phyloP scores from a whole-genome alignment of 2,329 filamentous ascomycete genomes.

The Harringtonia lauricola region DNA sequence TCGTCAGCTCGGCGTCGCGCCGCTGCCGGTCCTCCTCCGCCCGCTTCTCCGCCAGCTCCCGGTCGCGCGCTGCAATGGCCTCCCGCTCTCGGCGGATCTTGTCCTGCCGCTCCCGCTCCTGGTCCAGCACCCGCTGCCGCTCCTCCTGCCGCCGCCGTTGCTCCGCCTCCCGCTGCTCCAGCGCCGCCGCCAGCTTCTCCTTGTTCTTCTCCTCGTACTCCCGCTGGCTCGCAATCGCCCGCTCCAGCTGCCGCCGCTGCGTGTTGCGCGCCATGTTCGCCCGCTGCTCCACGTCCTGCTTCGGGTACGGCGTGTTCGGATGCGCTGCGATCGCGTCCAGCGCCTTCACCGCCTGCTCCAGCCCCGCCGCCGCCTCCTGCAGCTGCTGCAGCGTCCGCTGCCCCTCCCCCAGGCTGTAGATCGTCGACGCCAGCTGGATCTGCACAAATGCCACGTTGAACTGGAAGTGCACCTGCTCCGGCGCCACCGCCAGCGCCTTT shows the following conservation, averaged over 20 bases:
- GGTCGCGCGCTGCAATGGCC: constrained; percentile 65
- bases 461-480: constrained; percentile 80
- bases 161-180: constrained; percentile 71
- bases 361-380: constrained; percentile 60
- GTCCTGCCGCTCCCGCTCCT: constrained; percentile 62
- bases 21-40: constrained; percentile 58
- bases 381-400: constrained; percentile 73
- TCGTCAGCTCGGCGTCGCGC: constrained; percentile 69
- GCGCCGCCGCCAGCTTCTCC: constrained; percentile 71
- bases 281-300: constrained; percentile 82
- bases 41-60: constrained; percentile 59
- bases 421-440: constrained; percentile 78
- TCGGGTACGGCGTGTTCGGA: constrained; percentile 72
- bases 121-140: constrained; percentile 54
- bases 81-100: constrained; percentile 81
- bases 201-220: constrained; percentile 93
- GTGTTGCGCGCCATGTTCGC: constrained; percentile 97
- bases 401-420: constrained; percentile 63
- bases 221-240: constrained; percentile 70
- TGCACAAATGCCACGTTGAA: constrained; percentile 99
- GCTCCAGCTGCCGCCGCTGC: constrained; percentile 81
- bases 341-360: constrained; percentile 75
- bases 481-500: constrained; percentile 64
- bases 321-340: constrained; percentile 52
- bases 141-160: constrained; percentile 68